Percentiles rank a stretch among this genome's conserved stretches.
Conservation (phyloP, 106 monocot species). For the Dactylorhiza incarnata region DNA sequence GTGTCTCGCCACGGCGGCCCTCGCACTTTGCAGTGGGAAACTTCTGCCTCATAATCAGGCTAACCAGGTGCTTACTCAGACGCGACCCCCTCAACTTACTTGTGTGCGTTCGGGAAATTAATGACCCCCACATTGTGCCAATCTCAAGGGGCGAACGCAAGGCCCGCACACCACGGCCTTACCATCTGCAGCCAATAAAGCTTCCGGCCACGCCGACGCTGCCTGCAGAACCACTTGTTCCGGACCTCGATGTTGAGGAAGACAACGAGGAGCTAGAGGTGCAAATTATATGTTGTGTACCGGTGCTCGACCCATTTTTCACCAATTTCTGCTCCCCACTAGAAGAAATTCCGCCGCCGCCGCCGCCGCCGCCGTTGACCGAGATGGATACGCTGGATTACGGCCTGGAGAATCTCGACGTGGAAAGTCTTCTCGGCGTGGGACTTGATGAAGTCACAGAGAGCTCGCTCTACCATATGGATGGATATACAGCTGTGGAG, state of each 20-base stretch:
- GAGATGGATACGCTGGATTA: slow-evolving; percentile 25
- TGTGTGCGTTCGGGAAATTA: no score
- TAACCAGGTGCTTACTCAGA: no score
- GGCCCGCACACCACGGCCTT: slow-evolving; percentile 55
- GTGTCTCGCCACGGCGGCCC: no score
- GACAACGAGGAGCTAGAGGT: slow-evolving; percentile 42
- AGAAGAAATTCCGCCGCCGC: slow-evolving; percentile 8
- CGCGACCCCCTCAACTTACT: no score
- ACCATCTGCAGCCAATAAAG: no score
- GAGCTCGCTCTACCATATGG: slow-evolving; percentile 30
- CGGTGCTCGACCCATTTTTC: slow-evolving; percentile 55
- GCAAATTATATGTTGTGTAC: slow-evolving; percentile 64
- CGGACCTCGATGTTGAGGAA: slow-evolving; percentile 9
- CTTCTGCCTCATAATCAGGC: no score
- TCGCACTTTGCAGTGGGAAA: no score
- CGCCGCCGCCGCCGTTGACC: background rate
- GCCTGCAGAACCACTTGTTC: slow-evolving; percentile 24
- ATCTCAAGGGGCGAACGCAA: slow-evolving; percentile 53
- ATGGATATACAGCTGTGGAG: slow-evolving; percentile 20
- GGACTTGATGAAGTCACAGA: slow-evolving; percentile 30
- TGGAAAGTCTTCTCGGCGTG: slow-evolving; percentile 63
- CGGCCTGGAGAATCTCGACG: slow-evolving; percentile 71
- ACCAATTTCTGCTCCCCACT: slow-evolving; percentile 33
- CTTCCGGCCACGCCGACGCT: slow-evolving; percentile 18
- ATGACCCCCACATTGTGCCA: background rate